A percentile compares a stretch with the other conserved stretches of the same genome.
Evolutionary conservation across 75 land plant species (phyloP).

Genomic region (Pinus tabuliformis): DNA sequence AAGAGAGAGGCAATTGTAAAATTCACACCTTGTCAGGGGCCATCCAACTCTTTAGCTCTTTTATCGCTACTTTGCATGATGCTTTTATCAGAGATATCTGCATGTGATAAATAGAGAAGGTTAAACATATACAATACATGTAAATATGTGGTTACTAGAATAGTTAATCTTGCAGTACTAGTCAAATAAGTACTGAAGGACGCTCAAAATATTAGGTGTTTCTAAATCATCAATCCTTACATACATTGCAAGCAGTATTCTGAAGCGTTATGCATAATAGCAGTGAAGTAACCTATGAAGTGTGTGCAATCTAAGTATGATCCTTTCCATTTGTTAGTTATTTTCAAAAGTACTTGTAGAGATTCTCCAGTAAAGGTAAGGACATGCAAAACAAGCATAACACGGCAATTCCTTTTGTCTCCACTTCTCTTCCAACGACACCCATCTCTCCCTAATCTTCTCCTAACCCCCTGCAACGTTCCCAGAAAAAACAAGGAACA

Average conservation of each 20-base stretch:
- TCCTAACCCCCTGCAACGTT: too few relatives aligned
- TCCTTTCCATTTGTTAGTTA: too few relatives aligned
- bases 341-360: too few relatives aligned
- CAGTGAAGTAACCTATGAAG: neutral
- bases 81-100: slow-evolving; percentile 16
- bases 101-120: neutral
- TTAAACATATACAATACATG: neutral
- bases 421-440: too few relatives aligned
- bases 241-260: neutral
- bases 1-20: neutral
- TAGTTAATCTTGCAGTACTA: neutral
- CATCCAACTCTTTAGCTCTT: slow-evolving; percentile 42
- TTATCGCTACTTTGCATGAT: slow-evolving; percentile 16
- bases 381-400: too few relatives aligned
- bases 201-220: neutral
- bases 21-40: slow-evolving; percentile 34
- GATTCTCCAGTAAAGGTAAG: too few relatives aligned
- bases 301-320: too few relatives aligned
- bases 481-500: too few relatives aligned
- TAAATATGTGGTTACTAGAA: neutral
- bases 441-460: too few relatives aligned
- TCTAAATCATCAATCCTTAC: neutral
- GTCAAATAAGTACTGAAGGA: neutral
- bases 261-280: neutral
- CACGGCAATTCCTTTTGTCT: too few relatives aligned